Evolutionary conservation across 1,284 basidiomycete genomes (phyloP).

Genomic region (Pyrrhoderma noxium): DNA sequence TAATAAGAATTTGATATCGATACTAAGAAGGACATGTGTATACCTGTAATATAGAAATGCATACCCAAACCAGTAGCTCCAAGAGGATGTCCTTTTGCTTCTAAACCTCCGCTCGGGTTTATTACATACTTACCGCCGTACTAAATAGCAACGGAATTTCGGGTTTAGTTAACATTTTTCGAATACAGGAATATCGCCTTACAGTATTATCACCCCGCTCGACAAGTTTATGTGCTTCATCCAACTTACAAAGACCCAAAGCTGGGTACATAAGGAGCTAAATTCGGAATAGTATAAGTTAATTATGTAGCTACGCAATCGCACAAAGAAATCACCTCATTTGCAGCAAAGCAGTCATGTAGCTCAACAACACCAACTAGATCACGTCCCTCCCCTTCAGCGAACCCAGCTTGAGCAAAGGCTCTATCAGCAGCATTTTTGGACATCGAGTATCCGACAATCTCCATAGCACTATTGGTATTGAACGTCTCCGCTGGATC

Average conservation of each 20-base stretch:
- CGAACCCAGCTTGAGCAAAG: constrained; percentile 67
- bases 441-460: constrained; percentile 71
- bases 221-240: constrained; percentile 70
- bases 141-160: too few relatives aligned
- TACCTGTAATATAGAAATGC: constrained; percentile 82
- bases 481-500: constrained; percentile 61
- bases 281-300: too few relatives aligned
- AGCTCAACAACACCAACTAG: constrained; percentile 80
- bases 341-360: constrained; percentile 80
- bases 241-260: constrained; percentile 62
- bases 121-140: constrained; percentile 85
- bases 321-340: too few relatives aligned
- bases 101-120: constrained; percentile 81
- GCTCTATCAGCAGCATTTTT: constrained; percentile 63
- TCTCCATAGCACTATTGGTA: constrained; percentile 61
- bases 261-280: constrained; percentile 82
- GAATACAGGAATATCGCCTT: constrained; percentile 4
- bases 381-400: constrained; percentile 55
- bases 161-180: too few relatives aligned
- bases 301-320: too few relatives aligned
- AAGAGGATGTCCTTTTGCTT: constrained; percentile 81
- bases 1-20: too few relatives aligned
- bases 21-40: constrained; percentile 32
- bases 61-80: constrained; percentile 83
- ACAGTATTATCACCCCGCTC: constrained; percentile 80